Conservation (phyloP, 345 rosid species). For the Linum trigynum region DNA sequence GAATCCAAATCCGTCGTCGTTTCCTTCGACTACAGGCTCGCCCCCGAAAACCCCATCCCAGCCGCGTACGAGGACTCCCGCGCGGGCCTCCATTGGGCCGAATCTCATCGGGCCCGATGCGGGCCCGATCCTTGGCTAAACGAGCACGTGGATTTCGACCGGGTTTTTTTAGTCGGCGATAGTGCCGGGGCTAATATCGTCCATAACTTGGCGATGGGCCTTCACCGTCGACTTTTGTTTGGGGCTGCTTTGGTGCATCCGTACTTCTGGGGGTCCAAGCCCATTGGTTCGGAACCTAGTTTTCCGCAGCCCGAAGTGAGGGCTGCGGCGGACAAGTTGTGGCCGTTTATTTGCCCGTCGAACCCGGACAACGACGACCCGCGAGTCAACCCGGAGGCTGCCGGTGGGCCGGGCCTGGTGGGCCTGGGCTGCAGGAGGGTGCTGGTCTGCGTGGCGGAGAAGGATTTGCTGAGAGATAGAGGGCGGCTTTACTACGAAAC, state of each 20-base stretch:
- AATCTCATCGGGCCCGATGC: neutral
- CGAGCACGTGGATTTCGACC: conserved; percentile 9
- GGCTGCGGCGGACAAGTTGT: conserved; percentile 21
- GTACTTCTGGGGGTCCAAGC: conserved; percentile 15
- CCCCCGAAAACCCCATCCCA: conserved; percentile 15
- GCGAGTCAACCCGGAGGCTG: conserved; percentile 12
- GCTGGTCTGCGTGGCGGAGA: conserved; percentile 13
- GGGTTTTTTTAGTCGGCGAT: conserved; percentile 12
- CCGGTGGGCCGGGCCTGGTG: conserved; percentile 1
- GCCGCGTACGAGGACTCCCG: conserved; percentile 14
- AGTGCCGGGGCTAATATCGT: conserved; percentile 19
- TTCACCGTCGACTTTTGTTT: conserved; percentile 1
- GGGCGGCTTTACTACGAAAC: conserved; percentile 18
- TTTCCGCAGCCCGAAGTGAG: conserved; percentile 10
- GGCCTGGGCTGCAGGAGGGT: conserved; percentile 16
- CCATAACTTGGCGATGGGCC: conserved; percentile 12
- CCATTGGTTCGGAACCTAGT: neutral
- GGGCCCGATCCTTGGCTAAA: conserved; percentile 19
- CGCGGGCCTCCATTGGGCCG: conserved; percentile 10
- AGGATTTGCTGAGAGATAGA: conserved; percentile 16
- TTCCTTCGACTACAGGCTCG: conserved; percentile 13
- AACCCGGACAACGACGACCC: conserved; percentile 32
- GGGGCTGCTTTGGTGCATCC: conserved; percentile 18
- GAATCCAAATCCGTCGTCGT: conserved; percentile 8
- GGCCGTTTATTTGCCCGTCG: conserved; percentile 40